Conservation (phyloP, 306 rosid genomes). For the Malus asiatica region DNA sequence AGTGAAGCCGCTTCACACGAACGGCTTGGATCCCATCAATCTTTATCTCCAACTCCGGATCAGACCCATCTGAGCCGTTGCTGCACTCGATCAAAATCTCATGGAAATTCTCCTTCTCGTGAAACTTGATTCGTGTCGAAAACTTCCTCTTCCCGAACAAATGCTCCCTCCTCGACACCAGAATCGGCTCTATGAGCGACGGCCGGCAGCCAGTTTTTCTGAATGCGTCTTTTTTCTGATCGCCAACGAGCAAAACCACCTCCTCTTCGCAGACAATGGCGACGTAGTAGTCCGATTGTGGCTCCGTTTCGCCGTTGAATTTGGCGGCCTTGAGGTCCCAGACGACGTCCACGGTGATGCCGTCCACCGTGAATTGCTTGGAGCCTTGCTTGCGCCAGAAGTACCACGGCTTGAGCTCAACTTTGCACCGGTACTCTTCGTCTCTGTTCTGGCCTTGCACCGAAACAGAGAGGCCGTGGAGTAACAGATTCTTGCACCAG, state of each 20-base stretch:
- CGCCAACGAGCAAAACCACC: conserved; percentile 69
- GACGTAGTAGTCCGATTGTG: conserved; percentile 63
- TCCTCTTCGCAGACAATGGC: conserved; percentile 68
- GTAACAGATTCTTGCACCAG: conserved; percentile 81
- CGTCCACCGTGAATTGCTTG: conserved; percentile 58
- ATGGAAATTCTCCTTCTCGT: conserved; percentile 45
- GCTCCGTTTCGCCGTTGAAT: conserved; percentile 70
- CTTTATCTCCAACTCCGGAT: conserved; percentile 82
- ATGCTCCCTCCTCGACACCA: conserved; percentile 71
- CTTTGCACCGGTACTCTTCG: conserved; percentile 49
- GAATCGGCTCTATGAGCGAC: conserved; percentile 52
- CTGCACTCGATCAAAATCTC: conserved; percentile 69
- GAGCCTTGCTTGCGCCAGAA: conserved; percentile 92
- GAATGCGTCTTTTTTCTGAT: conserved; percentile 68
- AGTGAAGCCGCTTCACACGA: conserved; percentile 78
- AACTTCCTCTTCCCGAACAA: conserved; percentile 64
- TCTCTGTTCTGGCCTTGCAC: conserved; percentile 54
- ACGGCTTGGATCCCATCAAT: conserved; percentile 67
- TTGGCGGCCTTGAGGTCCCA: conserved; percentile 86
- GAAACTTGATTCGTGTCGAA: conserved; percentile 54
- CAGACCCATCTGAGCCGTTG: conserved; percentile 33
- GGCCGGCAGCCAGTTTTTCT: conserved; percentile 62
- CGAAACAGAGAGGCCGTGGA: conserved; percentile 71
- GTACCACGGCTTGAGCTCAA: conserved; percentile 92
- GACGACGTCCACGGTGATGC: conserved; percentile 45